These are phyloP conservation scores for Phascolomyces articulosus DNA, from an alignment of 371 early-diverging fungal species.

Conservation along the genomic window DNA sequence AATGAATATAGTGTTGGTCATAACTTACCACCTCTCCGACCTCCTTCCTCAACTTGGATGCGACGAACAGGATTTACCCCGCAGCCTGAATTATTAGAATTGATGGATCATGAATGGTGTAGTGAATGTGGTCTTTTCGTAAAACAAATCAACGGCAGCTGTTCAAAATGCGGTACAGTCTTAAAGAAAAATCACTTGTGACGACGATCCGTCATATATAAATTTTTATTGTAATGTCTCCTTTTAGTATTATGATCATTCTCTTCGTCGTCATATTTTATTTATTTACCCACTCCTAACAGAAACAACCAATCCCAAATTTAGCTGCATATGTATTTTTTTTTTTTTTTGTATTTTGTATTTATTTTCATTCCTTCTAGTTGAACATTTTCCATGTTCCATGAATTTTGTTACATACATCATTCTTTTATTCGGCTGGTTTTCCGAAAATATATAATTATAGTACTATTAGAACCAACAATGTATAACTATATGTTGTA, in stretches of 20 bases:
- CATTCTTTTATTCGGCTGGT: background rate
- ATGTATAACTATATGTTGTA: background rate
- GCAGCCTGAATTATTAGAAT: constrained; percentile 15
- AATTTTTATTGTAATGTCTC: background rate
- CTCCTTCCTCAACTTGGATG: constrained; percentile 14
- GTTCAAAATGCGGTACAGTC: background rate
- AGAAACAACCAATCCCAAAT: background rate
- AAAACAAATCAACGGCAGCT: constrained; percentile 1
- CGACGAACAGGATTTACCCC: constrained; percentile 19
- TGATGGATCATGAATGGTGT: constrained; percentile 16
- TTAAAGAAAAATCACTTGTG: background rate
- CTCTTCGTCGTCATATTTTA: too few species aligned
- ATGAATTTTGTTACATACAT: too few species aligned
- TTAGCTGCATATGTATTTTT: background rate
- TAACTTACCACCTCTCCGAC: constrained; percentile 1
- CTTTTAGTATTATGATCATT: background rate
- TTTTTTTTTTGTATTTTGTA: background rate
- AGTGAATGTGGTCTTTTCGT: constrained; percentile 14
- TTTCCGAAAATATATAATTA: constrained; percentile 1
- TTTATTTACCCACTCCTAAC: background rate
- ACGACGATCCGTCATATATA: too few species aligned
- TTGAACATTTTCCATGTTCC: too few species aligned
- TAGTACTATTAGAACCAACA: background rate
- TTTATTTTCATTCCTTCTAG: background rate
- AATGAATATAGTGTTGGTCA: background rate